A percentile compares a stretch with the other conserved stretches of the same genome.
phyloP scores from a whole-genome alignment of 129 eudicot genomes.

The Flaveria brownii region DNA sequence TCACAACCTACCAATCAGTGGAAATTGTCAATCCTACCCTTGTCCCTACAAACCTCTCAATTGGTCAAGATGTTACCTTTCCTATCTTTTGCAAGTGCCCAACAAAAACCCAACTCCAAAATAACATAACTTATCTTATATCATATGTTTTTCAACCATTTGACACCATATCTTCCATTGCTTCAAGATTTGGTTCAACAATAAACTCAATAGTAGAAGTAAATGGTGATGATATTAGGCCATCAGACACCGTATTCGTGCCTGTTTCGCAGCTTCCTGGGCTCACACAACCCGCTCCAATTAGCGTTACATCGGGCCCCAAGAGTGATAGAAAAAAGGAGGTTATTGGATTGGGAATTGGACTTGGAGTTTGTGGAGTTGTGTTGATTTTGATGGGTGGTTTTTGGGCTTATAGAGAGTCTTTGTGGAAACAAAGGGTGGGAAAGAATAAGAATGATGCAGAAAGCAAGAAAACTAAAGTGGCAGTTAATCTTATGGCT shows the following conservation, averaged over 20 bases:
- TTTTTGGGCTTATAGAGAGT: slow-evolving; percentile 54
- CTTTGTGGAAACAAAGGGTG: slow-evolving; percentile 38
- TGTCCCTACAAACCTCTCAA: slow-evolving; percentile 43
- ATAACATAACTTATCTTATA: slow-evolving; percentile 46
- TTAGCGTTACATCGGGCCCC: not conserved
- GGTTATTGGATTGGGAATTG: slow-evolving; percentile 65
- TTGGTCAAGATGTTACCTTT: slow-evolving; percentile 55
- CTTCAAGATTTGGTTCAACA: slow-evolving; percentile 52
- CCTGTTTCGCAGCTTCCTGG: slow-evolving; percentile 72
- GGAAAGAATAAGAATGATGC: slow-evolving; percentile 28
- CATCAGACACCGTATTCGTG: slow-evolving; percentile 60
- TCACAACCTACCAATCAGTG: slow-evolving; percentile 80
- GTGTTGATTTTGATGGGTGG: slow-evolving; percentile 54
- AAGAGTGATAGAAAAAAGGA: slow-evolving; percentile 37
- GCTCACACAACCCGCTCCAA: slow-evolving; percentile 56
- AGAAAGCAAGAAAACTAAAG: slow-evolving; percentile 29
- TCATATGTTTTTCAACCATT: slow-evolving; percentile 73
- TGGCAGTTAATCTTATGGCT: slow-evolving; percentile 57
- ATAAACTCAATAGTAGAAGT: slow-evolving; percentile 41
- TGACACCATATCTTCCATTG: slow-evolving; percentile 56
- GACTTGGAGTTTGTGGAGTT: slow-evolving; percentile 69
- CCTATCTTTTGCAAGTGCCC: slow-evolving; percentile 96
- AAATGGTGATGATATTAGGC: slow-evolving; percentile 49
- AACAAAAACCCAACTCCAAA: slow-evolving; percentile 44
- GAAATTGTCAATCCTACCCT: slow-evolving; percentile 70